Conservation (phyloP, 371 early-diverging fungal species). For the Rhizopus microsporus region DNA sequence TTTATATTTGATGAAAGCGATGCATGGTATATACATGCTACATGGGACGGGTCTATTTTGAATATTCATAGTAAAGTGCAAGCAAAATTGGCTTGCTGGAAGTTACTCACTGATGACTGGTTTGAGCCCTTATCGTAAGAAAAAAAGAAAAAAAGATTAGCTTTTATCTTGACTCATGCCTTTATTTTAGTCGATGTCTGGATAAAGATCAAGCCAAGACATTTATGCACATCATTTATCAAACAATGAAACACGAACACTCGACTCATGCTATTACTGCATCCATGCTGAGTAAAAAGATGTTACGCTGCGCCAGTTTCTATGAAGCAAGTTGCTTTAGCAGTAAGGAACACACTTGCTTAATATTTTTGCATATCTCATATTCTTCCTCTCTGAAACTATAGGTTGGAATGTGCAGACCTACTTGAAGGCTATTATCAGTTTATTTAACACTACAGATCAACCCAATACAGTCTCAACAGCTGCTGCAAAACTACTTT, state of each 20-base stretch:
- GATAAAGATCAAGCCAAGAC: conserved; percentile 21
- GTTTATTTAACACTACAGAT: conserved; percentile 17
- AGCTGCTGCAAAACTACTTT: conserved; percentile 12
- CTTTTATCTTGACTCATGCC: conserved; percentile 7
- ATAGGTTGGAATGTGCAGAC: conserved; percentile 14
- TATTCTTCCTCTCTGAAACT: conserved; percentile 15
- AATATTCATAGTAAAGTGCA: conserved; percentile 24
- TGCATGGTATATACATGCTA: conserved; percentile 2
- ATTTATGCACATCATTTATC: conserved; percentile 18
- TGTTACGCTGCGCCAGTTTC: conserved; percentile 58
- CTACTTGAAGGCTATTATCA: conserved; percentile 16
- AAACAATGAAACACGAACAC: conserved; percentile 15
- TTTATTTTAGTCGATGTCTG: conserved; percentile 30
- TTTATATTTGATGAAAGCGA: neutral
- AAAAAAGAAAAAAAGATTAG: neutral
- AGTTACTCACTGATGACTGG: conserved; percentile 59
- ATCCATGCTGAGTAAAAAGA: conserved; percentile 30
- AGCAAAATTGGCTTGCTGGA: conserved; percentile 55
- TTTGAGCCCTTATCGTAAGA: conserved; percentile 51
- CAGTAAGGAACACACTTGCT: conserved; percentile 25
- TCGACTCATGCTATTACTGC: conserved; percentile 20
- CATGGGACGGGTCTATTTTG: conserved; percentile 50
- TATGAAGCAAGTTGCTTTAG: conserved; percentile 57
- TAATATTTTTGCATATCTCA: conserved; percentile 7
- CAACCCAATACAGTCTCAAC: conserved; percentile 18